Evolutionary conservation across 176 grass and related monocot species (phyloP), one percentile per base, ranked within the genome.

Genomic region (Chloris gayana): DNA sequence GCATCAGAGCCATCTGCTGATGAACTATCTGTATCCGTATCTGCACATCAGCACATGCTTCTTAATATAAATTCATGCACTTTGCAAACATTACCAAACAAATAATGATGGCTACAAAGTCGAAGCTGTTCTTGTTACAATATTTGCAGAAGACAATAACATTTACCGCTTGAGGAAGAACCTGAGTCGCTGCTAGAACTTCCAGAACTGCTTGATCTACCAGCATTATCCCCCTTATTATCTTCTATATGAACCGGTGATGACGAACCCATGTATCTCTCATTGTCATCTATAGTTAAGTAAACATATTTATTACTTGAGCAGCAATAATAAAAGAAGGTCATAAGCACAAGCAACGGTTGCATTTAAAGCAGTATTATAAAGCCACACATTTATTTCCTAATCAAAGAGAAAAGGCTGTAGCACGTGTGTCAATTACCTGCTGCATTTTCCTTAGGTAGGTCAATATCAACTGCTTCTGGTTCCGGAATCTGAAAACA

Each of bases 1-100:
- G 80, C 89, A 82, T 94, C 92, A 76, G 88, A 94, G 25, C 86
- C 92, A 89, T 94, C 87, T 22, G 89, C 89, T 37, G 92, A 94
- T 34, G 92, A 94, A 78, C 92, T 94, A 82, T 91, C 92, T 31
- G 83, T 76, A 67, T 94, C 92, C 6, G 92, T 87, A 87, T 94
- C 92, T 94, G 89, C 80, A 86, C 26, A 86, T 41, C 24, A n/a
- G 19, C 50, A 22, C 19, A 54, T 54, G 50, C 50, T 81, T 84
- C 68, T 67, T 21, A 87, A 81, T 12, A 53, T 86, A 81, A 80
- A 75, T 84, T 66, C 71, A 84, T 12, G 56, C 33, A 72, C 34
- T 71, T 44, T 44, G 13, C 26, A 80, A 1, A 80, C 77, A 53
- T 39, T 62, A 81, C 58, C 25, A 4, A 72, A 67, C 12, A 75